Conservation (phyloP, 1,284 basidiomycete species). For the Moesziomyces globuligerus region DNA sequence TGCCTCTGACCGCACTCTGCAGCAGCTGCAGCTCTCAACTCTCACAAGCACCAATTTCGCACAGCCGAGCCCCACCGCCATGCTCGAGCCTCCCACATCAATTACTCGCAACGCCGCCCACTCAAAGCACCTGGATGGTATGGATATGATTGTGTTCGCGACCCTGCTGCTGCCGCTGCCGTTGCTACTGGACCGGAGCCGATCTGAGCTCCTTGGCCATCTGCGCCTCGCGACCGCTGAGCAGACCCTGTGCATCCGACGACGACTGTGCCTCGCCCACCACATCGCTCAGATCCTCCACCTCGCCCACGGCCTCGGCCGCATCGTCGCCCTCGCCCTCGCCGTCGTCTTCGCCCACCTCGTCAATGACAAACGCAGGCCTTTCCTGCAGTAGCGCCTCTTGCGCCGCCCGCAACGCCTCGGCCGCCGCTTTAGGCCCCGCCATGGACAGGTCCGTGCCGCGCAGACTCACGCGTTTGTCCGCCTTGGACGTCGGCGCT, state of each 20-base stretch:
- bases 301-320: conserved; percentile 25
- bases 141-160: too few species aligned
- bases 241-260: conserved; percentile 30
- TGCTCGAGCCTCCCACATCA: too few species aligned
- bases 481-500: conserved; percentile 10
- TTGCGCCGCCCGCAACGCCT: conserved; percentile 53
- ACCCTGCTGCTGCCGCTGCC: background rate
- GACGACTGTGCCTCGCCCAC: conserved; percentile 22
- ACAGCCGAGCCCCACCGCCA: too few species aligned
- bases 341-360: conserved; percentile 42
- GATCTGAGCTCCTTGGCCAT: conserved; percentile 44
- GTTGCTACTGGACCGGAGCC: conserved; percentile 30
- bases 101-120: too few species aligned
- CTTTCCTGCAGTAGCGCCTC: conserved; percentile 56
- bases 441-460: conserved; percentile 50
- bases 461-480: conserved; percentile 42
- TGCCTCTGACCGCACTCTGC: conserved; percentile 15
- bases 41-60: background rate
- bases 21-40: background rate
- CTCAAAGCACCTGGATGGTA: too few species aligned
- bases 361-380: conserved; percentile 60
- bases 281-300: conserved; percentile 37
- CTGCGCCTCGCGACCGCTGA: conserved; percentile 42
- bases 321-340: conserved; percentile 46
- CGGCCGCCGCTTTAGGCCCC: conserved; percentile 55